phyloP scores from a whole-genome alignment of 306 rosid genomes.

The Trifolium pratense region DNA sequence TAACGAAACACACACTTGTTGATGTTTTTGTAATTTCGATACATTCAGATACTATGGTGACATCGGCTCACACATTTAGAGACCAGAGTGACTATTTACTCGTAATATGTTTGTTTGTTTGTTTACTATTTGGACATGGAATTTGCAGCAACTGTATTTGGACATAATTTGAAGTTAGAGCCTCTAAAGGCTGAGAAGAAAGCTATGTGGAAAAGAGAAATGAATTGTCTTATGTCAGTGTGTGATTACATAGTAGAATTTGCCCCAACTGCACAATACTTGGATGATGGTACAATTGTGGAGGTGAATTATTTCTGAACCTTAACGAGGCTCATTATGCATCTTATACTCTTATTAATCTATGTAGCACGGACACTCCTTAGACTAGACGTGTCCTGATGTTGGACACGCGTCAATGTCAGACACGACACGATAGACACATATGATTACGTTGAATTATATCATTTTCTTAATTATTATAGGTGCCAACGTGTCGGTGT shows the following conservation, averaged over 20 bases:
- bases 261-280: conserved; percentile 66
- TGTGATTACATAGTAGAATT: conserved; percentile 95
- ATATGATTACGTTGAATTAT: too few species aligned
- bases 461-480: too few species aligned
- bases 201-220: conserved; percentile 96
- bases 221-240: conserved; percentile 84
- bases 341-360: too few species aligned
- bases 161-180: conserved; percentile 82
- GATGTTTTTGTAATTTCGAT: background rate
- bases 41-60: background rate
- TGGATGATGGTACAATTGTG: conserved; percentile 69
- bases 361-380: too few species aligned
- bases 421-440: too few species aligned
- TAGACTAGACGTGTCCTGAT: too few species aligned
- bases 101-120: background rate
- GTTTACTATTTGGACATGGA: conserved; percentile 19
- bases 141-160: conserved; percentile 83
- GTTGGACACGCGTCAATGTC: too few species aligned
- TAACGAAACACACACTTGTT: background rate
- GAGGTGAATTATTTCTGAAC: conserved; percentile 60
- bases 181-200: conserved; percentile 86
- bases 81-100: background rate
- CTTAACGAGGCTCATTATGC: conserved; percentile 1
- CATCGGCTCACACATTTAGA: background rate
- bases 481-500: too few species aligned